Percentiles rank a stretch among this genome's conserved stretches.
phyloP scores from a whole-genome alignment of 139 green algal species.

The Tetratostichococcus sp. region DNA sequence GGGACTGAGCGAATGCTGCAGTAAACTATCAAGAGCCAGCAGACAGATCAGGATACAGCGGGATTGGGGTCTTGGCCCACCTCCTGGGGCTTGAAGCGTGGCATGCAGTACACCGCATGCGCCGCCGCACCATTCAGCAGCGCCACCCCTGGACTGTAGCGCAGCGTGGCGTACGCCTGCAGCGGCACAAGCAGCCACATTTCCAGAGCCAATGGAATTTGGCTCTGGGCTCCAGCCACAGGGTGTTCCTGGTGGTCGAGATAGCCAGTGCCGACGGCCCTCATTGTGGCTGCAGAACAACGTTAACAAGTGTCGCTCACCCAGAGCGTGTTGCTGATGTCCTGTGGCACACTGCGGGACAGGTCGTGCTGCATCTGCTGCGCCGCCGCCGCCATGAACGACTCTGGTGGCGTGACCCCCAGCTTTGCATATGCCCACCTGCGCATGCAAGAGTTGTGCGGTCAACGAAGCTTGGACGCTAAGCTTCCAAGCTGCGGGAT shows the following conservation, averaged over 20 bases:
- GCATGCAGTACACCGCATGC: conserved; percentile 6
- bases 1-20: no score
- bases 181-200: not conserved
- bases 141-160: conserved; percentile 23
- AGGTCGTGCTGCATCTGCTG: conserved; percentile 23
- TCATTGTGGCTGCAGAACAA: no score
- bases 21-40: no score
- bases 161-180: conserved; percentile 37
- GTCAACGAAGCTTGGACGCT: not conserved
- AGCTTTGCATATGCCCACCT: conserved; percentile 41
- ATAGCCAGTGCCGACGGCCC: no score
- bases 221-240: no score
- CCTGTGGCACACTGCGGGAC: conserved; percentile 38
- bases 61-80: no score
- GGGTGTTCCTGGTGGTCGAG: no score
- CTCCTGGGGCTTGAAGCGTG: conserved; percentile 38
- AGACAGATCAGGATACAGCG: no score
- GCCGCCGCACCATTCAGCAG: conserved; percentile 18
- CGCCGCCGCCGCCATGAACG: conserved; percentile 12
- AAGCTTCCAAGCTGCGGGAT: no score
- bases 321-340: conserved; percentile 53
- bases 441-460: not conserved
- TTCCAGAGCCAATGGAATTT: no score
- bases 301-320: no score
- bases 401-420: conserved; percentile 22